A percentile compares a stretch with the other conserved stretches of the same genome.
Conservation (phyloP, 2,329 filamentous ascomycete genomes). For the Basipetospora sp. region DNA sequence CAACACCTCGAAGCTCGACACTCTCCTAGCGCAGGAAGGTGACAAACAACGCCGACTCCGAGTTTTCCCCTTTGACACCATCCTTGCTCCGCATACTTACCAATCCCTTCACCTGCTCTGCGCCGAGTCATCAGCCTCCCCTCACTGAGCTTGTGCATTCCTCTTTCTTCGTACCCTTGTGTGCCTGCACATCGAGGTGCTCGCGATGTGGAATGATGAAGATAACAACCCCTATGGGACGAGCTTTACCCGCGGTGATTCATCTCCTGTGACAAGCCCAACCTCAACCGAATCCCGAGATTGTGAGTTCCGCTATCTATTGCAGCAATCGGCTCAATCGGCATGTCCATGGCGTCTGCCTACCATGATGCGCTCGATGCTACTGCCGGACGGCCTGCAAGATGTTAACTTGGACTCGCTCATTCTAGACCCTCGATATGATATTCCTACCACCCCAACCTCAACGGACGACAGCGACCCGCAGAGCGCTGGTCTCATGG, state of each 20-base stretch:
- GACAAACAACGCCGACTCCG: no score
- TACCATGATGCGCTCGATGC: conserved; percentile 26
- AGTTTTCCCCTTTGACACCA: no score
- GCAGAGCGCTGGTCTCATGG: conserved; percentile 10
- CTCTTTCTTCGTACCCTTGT: no score
- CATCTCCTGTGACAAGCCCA: conserved; percentile 52
- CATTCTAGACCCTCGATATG: conserved; percentile 39
- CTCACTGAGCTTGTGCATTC: no score
- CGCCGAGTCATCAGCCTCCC: no score
- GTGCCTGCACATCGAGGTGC: no score
- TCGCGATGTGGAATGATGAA: conserved; percentile 91
- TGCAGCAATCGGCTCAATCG: not conserved
- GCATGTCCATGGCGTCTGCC: no score
- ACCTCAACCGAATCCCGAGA: conserved; percentile 43
- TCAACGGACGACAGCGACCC: conserved; percentile 42
- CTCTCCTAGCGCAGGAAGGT: no score
- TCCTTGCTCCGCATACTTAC: no score
- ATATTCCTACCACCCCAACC: conserved; percentile 58
- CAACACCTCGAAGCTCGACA: no score
- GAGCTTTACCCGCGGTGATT: conserved; percentile 79
- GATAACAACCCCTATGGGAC: conserved; percentile 93
- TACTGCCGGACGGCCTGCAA: conserved; percentile 19
- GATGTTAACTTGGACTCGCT: conserved; percentile 32
- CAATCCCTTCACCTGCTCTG: no score
- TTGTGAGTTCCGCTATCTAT: conserved; percentile 32